phyloP scores from a whole-genome alignment of 2,329 filamentous ascomycete genomes.

The Aurifilum marmelostoma region DNA sequence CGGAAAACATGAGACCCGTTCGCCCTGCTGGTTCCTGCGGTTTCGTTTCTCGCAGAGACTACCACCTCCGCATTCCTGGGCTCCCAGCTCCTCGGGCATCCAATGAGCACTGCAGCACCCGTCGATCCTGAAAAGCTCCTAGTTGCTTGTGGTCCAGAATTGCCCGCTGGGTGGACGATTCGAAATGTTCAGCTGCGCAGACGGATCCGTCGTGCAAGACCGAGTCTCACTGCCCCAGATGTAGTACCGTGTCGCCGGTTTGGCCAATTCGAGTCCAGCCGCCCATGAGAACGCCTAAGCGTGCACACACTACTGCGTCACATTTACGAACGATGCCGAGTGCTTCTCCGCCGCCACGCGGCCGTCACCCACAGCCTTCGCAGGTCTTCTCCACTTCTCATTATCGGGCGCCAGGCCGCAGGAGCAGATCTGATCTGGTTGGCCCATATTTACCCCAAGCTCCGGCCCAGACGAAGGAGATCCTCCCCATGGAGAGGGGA shows the following conservation, averaged over 20 bases:
- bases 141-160: neutral
- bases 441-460: slow-evolving; percentile 1
- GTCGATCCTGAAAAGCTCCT: neutral
- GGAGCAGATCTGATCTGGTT: neutral
- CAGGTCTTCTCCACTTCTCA: neutral
- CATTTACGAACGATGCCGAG: neutral
- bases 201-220: neutral
- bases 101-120: neutral
- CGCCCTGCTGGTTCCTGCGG: neutral
- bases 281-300: neutral
- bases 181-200: neutral
- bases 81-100: neutral
- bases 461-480: neutral
- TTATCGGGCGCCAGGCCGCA: neutral
- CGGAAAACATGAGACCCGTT: slow-evolving; percentile 2
- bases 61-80: neutral
- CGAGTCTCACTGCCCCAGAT: too few relatives aligned
- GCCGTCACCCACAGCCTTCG: neutral
- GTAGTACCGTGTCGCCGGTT: neutral
- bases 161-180: neutral
- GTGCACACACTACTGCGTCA: slow-evolving; percentile 1
- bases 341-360: slow-evolving; percentile 3
- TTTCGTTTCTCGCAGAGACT: neutral
- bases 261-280: neutral
- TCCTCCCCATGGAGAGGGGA: slow-evolving; percentile 8